phyloP scores from a whole-genome alignment of 805 yeast species.

The Zygoascus bituminiphila region DNA sequence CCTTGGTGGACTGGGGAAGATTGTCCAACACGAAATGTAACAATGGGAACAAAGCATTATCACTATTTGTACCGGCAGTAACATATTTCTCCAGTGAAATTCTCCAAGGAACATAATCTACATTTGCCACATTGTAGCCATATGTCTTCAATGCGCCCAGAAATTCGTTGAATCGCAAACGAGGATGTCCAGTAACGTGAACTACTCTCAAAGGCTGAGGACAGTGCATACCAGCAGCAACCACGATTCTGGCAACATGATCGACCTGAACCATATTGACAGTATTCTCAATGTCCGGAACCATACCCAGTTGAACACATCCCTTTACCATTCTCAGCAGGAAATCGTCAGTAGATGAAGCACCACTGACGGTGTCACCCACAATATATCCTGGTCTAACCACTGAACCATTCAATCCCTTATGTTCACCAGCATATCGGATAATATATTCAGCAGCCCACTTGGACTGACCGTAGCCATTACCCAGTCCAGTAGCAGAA shows the following conservation, averaged over 20 bases:
- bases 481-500: slow-evolving; percentile 71
- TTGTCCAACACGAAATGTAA: slow-evolving; percentile 91
- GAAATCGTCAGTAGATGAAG: slow-evolving; percentile 95
- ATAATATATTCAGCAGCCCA: slow-evolving; percentile 94
- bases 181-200: slow-evolving; percentile 97
- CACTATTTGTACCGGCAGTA: slow-evolving; percentile 53
- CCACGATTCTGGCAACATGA: slow-evolving; percentile 89
- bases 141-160: slow-evolving; percentile 54
- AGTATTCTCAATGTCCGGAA: slow-evolving; percentile 77
- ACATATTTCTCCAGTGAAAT: slow-evolving; percentile 66
- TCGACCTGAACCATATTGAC: slow-evolving; percentile 98
- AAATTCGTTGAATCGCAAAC: slow-evolving; percentile 72
- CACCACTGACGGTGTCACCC: slow-evolving; percentile 77
- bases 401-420: slow-evolving; percentile 79
- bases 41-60: slow-evolving; percentile 85
- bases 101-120: slow-evolving; percentile 76
- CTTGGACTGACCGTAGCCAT: slow-evolving; percentile 95
- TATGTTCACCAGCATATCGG: slow-evolving; percentile 72
- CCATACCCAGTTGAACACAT: slow-evolving; percentile 74
- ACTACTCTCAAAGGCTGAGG: slow-evolving; percentile 64
- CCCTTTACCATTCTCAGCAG: slow-evolving; percentile 91
- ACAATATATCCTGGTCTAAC: slow-evolving; percentile 95
- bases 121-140: slow-evolving; percentile 61
- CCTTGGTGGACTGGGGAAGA: slow-evolving; percentile 82
- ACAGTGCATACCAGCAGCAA: slow-evolving; percentile 74